Conservation (phyloP, 2,329 filamentous ascomycete genomes). For the Trichophyton benhamiae region DNA sequence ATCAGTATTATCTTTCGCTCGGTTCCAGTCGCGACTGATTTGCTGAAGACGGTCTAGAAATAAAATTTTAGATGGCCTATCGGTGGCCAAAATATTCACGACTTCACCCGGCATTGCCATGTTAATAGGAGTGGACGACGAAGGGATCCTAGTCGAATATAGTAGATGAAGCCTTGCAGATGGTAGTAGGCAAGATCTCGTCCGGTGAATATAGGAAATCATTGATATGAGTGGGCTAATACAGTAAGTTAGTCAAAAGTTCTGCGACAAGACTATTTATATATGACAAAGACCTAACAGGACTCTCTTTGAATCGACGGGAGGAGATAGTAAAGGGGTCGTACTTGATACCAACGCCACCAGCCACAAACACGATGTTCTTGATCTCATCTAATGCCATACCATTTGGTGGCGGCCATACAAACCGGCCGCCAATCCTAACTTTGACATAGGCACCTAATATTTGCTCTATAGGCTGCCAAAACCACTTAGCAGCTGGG, state of each 20-base stretch:
- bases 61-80: conserved; percentile 22
- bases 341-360: conserved; percentile 70
- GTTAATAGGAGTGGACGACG: background rate
- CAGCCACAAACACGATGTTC: conserved; percentile 62
- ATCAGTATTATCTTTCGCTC: background rate
- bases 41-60: conserved; percentile 37
- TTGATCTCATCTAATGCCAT: conserved; percentile 36
- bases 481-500: conserved; percentile 65
- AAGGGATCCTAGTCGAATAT: conserved; percentile 40
- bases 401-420: conserved; percentile 53
- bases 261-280: background rate
- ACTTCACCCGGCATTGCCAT: conserved; percentile 6
- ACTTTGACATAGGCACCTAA: conserved; percentile 49
- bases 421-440: conserved; percentile 68
- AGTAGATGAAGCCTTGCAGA: conserved; percentile 44
- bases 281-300: no score
- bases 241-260: background rate
- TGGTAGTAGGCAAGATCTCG: conserved; percentile 21
- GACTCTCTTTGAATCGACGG: background rate
- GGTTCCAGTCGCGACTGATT: conserved; percentile 22
- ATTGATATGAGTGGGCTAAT: conserved; percentile 60
- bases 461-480: conserved; percentile 46
- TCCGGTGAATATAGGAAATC: conserved; percentile 46
- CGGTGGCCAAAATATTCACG: conserved; percentile 13
- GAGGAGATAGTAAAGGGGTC: conserved; percentile 14